Evolutionary conservation across 306 rosid genomes (phyloP), one percentile per base, ranked within the genome.

Genomic region (Cyamopsis tetragonoloba): DNA sequence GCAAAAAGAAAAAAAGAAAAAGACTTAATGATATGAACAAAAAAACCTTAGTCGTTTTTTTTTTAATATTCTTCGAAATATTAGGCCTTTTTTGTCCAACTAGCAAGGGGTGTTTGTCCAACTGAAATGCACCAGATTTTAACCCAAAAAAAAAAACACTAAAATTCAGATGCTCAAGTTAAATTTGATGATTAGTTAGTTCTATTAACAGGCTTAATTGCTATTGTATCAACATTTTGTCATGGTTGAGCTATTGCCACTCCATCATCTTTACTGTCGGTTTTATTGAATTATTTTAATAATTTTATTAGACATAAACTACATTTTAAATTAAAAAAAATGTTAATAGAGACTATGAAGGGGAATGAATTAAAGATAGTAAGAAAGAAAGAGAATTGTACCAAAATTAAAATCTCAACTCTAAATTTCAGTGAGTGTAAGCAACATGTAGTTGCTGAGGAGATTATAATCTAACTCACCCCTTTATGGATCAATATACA

Each of bases 401-500:
- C n/a, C 62, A 27, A 32, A 60, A 61, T 46, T 57, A 69, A 72
- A 72, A 73, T 11, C 34, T 79, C 37, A 62, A 71, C 71, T 41
- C 61, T 66, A 7, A 31, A 72, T 51, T 54, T 63, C 39, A 62
- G 28, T 9, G 9, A 44, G 69, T 23, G 48, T 22, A 24, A 50
- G 73, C 79, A 69, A 72, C 48, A 57, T 1, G 50, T 7, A 60
- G 72, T 60, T 70, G 80, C 85, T 51, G 63, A 43, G 47, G 62
- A 58, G 73, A 70, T 46, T 75, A 54, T 38, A 50, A 60, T 56
- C 42, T 22, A 43, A 68, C 79, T 56, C 65, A 32, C 80, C 87
- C 81, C 71, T 39, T 24, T 42, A 58, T 59, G 73, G 61, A 64
- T 71, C 65, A 47, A 77, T 82, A 62, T 82, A 77, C 84, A 81